A percentile compares a stretch with the other conserved stretches of the same genome.
Evolutionary conservation across 768 basidiomycete genomes (phyloP).

Genomic region (Trametes coccinea): DNA sequence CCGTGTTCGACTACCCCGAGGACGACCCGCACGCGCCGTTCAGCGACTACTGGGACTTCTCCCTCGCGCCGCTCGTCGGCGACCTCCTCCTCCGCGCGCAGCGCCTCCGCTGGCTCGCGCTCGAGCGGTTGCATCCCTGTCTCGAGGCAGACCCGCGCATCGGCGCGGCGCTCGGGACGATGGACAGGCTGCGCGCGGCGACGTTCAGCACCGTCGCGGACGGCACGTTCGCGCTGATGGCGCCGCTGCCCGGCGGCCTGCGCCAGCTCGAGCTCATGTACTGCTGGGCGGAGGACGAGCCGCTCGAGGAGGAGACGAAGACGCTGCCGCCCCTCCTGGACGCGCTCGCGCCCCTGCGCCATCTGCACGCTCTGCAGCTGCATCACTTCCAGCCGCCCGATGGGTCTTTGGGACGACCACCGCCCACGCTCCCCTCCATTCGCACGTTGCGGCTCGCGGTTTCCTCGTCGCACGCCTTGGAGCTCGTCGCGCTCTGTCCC

Average conservation of each 20-base stretch:
- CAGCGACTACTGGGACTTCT: conserved; percentile 3
- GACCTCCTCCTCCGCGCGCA: not conserved
- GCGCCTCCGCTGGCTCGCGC: not conserved
- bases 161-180: not conserved
- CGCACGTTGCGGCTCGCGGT: not conserved
- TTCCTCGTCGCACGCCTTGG: not conserved
- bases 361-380: conserved; percentile 1
- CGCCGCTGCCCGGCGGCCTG: not conserved
- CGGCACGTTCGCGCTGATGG: not conserved
- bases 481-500: conserved; percentile 4
- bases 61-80: not conserved
- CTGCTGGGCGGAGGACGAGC: conserved; percentile 7
- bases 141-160: conserved; percentile 2
- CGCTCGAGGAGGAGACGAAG: conserved; percentile 3
- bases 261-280: not conserved
- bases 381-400: not conserved
- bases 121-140: conserved; percentile 7
- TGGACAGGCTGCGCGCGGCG: not conserved
- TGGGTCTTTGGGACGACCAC: not conserved
- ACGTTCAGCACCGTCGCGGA: conserved; percentile 3
- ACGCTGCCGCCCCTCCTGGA: not conserved
- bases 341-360: not conserved
- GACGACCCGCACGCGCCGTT: not conserved
- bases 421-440: not conserved
- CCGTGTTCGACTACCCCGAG: not conserved